Evolutionary conservation across 768 basidiomycete genomes (phyloP).

Genomic region (Pisolithus orientalis): DNA sequence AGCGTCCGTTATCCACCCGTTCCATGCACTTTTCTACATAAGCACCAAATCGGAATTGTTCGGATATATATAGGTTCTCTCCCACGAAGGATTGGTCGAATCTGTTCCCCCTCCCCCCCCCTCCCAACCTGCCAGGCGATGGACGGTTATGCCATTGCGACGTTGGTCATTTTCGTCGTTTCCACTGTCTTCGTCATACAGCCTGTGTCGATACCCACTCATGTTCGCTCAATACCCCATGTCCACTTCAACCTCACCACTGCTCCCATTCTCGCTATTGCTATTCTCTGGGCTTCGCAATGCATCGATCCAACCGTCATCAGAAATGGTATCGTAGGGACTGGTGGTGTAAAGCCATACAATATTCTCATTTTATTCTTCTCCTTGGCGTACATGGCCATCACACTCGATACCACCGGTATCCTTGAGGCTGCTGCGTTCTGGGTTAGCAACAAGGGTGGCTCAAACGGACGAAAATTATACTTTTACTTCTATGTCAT

Average conservation of each 20-base stretch:
- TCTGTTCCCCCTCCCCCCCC: too few species aligned
- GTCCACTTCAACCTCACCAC: constrained; percentile 46
- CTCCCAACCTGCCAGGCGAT: constrained; percentile 28
- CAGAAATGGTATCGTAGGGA: constrained; percentile 73
- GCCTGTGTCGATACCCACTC: constrained; percentile 37
- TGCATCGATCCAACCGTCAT: constrained; percentile 45
- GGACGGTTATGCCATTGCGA: constrained; percentile 39
- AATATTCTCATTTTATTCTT: constrained; percentile 93
- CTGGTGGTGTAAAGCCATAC: constrained; percentile 77
- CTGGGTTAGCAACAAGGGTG: constrained; percentile 79
- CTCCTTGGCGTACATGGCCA: constrained; percentile 87
- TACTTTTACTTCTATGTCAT: constrained; percentile 81
- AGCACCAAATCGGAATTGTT: too few species aligned
- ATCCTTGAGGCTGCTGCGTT: constrained; percentile 83
- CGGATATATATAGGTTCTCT: too few species aligned
- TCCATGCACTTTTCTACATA: too few species aligned
- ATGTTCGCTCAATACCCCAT: constrained; percentile 21
- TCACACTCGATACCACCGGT: constrained; percentile 87
- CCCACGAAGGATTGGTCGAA: too few species aligned
- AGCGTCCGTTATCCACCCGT: too few species aligned
- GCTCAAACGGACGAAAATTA: constrained; percentile 61
- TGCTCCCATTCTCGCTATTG: constrained; percentile 47
- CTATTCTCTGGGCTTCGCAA: constrained; percentile 49
- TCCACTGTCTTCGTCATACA: constrained; percentile 49
- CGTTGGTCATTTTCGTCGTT: constrained; percentile 45